These are phyloP conservation scores for Hymenoscyphus occultus DNA, from an alignment of 2,329 filamentous ascomycete species.

Conservation along the genomic window DNA sequence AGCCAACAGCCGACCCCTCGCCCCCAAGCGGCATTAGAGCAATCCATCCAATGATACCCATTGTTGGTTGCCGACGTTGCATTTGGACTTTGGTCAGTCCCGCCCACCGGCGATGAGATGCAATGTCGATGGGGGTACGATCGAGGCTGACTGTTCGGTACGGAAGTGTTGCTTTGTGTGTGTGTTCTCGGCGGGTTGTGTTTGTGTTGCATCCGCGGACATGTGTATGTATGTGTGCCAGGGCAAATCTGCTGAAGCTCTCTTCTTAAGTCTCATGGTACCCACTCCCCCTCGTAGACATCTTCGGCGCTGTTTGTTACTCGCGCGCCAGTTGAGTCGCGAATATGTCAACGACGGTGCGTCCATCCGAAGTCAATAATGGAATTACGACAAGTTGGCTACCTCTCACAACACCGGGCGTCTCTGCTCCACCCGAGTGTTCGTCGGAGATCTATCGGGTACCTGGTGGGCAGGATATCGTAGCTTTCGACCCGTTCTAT, in stretches of 20 bases:
- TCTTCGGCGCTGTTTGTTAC: constrained; percentile 12
- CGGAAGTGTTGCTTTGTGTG: neutral
- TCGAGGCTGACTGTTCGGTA: neutral
- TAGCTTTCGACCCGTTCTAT: constrained; percentile 19
- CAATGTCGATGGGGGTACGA: neutral
- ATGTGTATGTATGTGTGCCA: neutral
- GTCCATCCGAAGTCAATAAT: constrained; percentile 17
- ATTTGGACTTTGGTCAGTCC: neutral
- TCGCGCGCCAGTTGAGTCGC: constrained; percentile 15
- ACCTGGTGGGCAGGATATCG: constrained; percentile 10
- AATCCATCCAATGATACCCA: neutral
- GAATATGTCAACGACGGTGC: constrained; percentile 17
- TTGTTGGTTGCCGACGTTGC: neutral
- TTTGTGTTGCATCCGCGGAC: constrained; percentile 1
- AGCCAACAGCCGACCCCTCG: constrained; percentile 1
- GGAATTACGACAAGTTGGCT: constrained; percentile 22
- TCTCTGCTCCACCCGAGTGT: constrained; percentile 14
- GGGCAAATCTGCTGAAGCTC: neutral
- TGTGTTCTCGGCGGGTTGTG: neutral
- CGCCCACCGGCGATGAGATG: constrained; percentile 3
- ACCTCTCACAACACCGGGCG: constrained; percentile 21
- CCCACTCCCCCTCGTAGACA: constrained; percentile 7
- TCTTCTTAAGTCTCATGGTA: constrained; percentile 11
- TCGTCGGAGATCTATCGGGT: constrained; percentile 18
- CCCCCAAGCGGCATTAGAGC: neutral